A percentile compares a stretch with the other conserved stretches of the same genome.
Evolutionary conservation across 108 stramenopile species (phyloP).

Genomic region (Mediolabrus comicus): DNA sequence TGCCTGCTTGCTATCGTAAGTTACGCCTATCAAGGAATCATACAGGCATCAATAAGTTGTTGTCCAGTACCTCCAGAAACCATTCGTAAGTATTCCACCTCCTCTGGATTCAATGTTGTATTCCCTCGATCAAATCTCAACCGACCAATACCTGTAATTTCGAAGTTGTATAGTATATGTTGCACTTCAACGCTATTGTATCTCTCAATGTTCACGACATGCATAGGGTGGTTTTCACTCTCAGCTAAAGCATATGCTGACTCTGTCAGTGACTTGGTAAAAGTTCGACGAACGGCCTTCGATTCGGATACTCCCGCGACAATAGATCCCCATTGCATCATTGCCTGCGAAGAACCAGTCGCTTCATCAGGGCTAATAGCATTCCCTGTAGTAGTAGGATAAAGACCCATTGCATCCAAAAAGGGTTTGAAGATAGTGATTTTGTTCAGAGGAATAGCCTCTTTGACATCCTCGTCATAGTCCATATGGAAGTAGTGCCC

Average conservation of each 20-base stretch:
- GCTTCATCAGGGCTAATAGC: constrained; percentile 15
- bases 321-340: constrained; percentile 71
- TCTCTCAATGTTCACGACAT: constrained; percentile 66
- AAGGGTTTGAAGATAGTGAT: constrained; percentile 76
- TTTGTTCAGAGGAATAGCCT: constrained; percentile 64
- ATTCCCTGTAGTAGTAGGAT: constrained; percentile 41
- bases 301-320: constrained; percentile 67
- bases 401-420: constrained; percentile 68
- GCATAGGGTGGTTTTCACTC: constrained; percentile 14
- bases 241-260: constrained; percentile 29
- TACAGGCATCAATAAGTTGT: constrained; percentile 67
- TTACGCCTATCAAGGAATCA: constrained; percentile 38
- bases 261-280: constrained; percentile 56
- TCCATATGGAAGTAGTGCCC: constrained; percentile 84
- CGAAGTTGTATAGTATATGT: constrained; percentile 80
- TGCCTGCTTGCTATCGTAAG: too few relatives aligned
- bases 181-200: constrained; percentile 72
- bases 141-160: constrained; percentile 75
- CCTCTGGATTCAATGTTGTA: constrained; percentile 72
- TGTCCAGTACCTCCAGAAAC: constrained; percentile 74
- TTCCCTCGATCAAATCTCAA: constrained; percentile 83
- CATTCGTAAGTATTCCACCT: constrained; percentile 78
- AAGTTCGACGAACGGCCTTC: constrained; percentile 51
- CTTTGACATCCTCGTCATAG: constrained; percentile 64
- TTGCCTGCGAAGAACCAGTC: constrained; percentile 1